Base-by-base conservation (phyloP, 1,284 basidiomycete genomes). In the Phenoliferia sp. region DNA sequence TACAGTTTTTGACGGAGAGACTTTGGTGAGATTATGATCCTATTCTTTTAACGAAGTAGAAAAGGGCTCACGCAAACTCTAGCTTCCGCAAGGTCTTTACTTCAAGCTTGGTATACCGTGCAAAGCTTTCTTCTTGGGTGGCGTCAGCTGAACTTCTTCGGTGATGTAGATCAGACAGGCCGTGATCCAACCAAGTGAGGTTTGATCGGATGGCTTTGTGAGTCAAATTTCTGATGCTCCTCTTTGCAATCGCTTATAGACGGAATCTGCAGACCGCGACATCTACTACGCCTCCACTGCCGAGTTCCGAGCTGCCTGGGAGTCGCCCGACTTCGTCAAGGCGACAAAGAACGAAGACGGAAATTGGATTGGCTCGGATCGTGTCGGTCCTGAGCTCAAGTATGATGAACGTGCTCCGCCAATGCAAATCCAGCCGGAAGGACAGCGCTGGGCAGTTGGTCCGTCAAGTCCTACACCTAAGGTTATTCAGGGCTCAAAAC, bases 291-390 rank as follows among this genome's bases (percentile, higher is more conserved):
- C 63, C 15, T 72, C 75, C 0, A 72, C 73, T 22, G 75, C 64
- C n/a, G 76, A 73, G 19, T 79, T 80, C 77, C 75, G 76, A 48
- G 54, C 70, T 4, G 79, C 79, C 0, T 79, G 69, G 70, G 32
- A 72, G 52, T 34, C 57, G 31, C 65, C 66, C 12, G 65, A 67
- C 17, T 71, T 80, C 63, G 66, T 71, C 28, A 63, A 69, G 1
- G 65, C 69, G 35, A 77, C 77, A 64, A 63, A 35, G 35, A 63
- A 56, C 15, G 33, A 33, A 34, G 29, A 65, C n/a, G 72, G 67
- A 9, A 65, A 70, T 4, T 78, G 76, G 77, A 61, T 73, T 58
- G 74, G 70, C 16, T 76, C 77, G 19, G 76, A 78, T 66, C 69
- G 71, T 28, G 59, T 39, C 1, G 70, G 68, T 15, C n/a, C 36